phyloP scores from a whole-genome alignment of 2,329 filamentous ascomycete genomes.

The Rasamsonia emersonii region DNA sequence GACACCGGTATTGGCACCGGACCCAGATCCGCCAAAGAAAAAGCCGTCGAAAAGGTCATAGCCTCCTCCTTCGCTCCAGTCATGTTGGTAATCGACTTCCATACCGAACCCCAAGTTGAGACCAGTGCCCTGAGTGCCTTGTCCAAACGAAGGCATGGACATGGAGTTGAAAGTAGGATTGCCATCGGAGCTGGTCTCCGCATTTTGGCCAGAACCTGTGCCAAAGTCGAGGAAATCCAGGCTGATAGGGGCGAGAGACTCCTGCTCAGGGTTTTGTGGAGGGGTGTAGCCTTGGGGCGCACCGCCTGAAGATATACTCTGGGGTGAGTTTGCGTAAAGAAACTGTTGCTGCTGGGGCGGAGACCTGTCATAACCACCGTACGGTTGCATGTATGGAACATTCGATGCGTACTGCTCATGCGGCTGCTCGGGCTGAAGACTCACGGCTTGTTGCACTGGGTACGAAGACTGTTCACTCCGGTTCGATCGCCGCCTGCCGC shows the following conservation, averaged over 20 bases:
- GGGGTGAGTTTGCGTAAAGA: slow-evolving; percentile 26
- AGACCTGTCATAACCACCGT: slow-evolving; percentile 28
- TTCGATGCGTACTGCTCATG: slow-evolving; percentile 17
- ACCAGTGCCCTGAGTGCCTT: slow-evolving; percentile 30
- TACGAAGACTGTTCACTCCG: slow-evolving; percentile 15
- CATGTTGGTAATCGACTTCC: slow-evolving; percentile 38
- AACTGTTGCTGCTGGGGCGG: slow-evolving; percentile 24
- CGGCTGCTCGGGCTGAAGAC: slow-evolving; percentile 16
- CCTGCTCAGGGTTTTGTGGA: slow-evolving; percentile 11
- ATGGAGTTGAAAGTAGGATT: slow-evolving; percentile 22
- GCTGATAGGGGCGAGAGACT: slow-evolving; percentile 29
- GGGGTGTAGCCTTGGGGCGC: slow-evolving; percentile 18
- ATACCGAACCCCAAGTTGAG: slow-evolving; percentile 39
- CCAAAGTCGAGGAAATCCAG: slow-evolving; percentile 49
- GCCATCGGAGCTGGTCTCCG: slow-evolving; percentile 18
- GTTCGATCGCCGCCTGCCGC: slow-evolving; percentile 18
- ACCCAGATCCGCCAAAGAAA: slow-evolving; percentile 41
- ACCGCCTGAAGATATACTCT: slow-evolving; percentile 23
- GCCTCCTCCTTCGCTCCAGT: slow-evolving; percentile 40
- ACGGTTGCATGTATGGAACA: slow-evolving; percentile 25
- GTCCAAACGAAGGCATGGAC: slow-evolving; percentile 20
- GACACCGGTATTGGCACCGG: slow-evolving; percentile 6
- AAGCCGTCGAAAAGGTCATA: slow-evolving; percentile 48
- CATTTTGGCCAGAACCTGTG: slow-evolving; percentile 24
- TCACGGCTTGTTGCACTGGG: slow-evolving; percentile 16